Base-by-base conservation (phyloP, 768 basidiomycete species). In the Paxillus involutus region DNA sequence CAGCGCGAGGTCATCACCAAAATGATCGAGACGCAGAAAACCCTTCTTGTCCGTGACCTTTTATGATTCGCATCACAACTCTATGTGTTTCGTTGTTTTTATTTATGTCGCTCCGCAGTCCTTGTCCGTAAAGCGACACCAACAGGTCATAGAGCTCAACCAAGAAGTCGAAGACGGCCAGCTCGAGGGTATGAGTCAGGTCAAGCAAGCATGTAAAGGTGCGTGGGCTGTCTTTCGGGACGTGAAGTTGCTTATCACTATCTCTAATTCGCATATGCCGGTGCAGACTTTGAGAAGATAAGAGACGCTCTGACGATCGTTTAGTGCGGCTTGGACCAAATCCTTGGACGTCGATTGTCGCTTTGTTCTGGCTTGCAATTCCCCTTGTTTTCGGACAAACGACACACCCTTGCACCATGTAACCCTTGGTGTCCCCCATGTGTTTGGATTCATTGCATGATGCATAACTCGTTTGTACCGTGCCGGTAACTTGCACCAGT, bases 71-170 rank as follows among this genome's bases (percentile, higher is more conserved):
- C 9, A 17, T 24, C 37, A n/a, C 50, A 51, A 2, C 24, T 30
- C 24, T 26, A 37, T 35, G 19, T 11, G 6, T 24, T 5, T 39
- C 14, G 9, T 26, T 24, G 29, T 9, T 30, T 41, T 33, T 17
- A 8, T 35, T 10, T 37, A 6, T n/a, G 36, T 45, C 14, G 0
- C 29, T 26, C 29, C 30, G n/a, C 36, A 70, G 69, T 44, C 68
- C 1, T 35, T 70, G 8, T 66, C 68, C 0, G 60, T 71, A 33
- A 57, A 58, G 37, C 58, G 61, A 50, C 70, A 70, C 36, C 70
- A 69, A n/a, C 59, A 61, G 12, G 53, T 49, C 6, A 42, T 70
- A 6, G 60, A 60, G 39, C 55, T 56, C 19, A 47, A 57, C 13
- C 58, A 63, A 19, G 33, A 64, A 16, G 58, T 59, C 4, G 70